These are phyloP conservation scores for Cucurbita moschata DNA, from an alignment of 306 rosid species.

Conservation along the genomic window DNA sequence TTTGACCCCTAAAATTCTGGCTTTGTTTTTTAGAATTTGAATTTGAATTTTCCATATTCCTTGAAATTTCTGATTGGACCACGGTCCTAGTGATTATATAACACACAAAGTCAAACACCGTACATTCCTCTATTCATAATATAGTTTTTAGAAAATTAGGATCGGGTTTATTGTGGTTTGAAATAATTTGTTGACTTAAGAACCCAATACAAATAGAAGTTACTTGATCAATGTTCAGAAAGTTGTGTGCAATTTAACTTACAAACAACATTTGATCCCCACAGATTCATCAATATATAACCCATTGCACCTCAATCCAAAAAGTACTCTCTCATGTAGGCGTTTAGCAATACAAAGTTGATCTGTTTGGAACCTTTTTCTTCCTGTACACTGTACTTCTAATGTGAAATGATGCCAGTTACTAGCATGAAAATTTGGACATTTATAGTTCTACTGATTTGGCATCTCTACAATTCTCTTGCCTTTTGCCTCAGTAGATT, in stretches of 20 bases:
- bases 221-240: neutral
- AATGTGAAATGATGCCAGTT: neutral
- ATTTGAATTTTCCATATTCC: neutral
- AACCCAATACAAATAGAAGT: neutral
- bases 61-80: neutral
- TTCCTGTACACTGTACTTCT: conserved; percentile 5
- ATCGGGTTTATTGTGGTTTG: too few species aligned
- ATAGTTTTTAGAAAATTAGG: too few species aligned
- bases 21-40: neutral
- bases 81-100: neutral
- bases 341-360: conserved; percentile 26
- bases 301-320: neutral
- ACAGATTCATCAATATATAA: neutral
- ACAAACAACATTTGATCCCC: neutral
- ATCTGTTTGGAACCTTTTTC: conserved; percentile 10
- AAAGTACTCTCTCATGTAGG: conserved; percentile 3
- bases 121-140: too few species aligned
- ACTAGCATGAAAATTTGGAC: neutral
- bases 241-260: neutral
- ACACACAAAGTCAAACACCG: neutral
- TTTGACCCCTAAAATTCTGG: neutral
- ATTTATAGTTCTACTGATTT: neutral
- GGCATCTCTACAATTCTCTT: conserved; percentile 34
- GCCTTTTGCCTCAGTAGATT: conserved; percentile 64
- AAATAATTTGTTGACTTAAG: too few species aligned